Evolutionary conservation across 257 asterid genomes (phyloP), one percentile per base, ranked within the genome.

Genomic region (Fraxinus quadrangulata): DNA sequence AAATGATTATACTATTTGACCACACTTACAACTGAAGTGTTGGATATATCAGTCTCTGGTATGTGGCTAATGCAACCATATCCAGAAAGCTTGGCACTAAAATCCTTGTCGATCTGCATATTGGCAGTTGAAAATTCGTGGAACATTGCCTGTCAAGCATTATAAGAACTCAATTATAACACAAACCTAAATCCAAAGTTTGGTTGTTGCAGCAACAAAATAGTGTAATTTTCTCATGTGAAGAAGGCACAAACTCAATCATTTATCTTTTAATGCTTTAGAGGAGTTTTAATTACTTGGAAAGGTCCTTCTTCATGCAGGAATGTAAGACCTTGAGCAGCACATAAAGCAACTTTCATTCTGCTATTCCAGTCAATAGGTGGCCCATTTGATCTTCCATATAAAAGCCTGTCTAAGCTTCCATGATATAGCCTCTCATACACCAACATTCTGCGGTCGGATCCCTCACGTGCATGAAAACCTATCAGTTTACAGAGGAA

Each of bases 281-380:
- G 39, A 84, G 47, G 56, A 83, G 74, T 30, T 26, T 36, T 45
- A 36, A 45, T 71, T 80, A 93, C 98, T 96, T 94, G 98, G 84
- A 94, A 94, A 73, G 98, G 98, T 33, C 98, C 98, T 87, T 94
- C 98, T 85, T 94, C 98, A 11, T 94, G 97, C 79, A 94, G 87
- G 84, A 94, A 94, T 17, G 98, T 94, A n/a, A 94, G 89, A 79
- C 96, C 97, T 84, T 87, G 98, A 11, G 98, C 97, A 75, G 98
- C 97, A 86, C 97, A 92, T 42, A 87, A 81, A 76, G 96, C 97
- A 77, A 92, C 95, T 86, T 92, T 94, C 92, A 88, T 92, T 82
- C 98, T 88, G 80, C 94, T 87, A 86, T 91, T 92, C 98, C 98
- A 94, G 85, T 94, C 98, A 34, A 92, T 84, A 6, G 98, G 97